Conservation (phyloP, 1,284 basidiomycete genomes). For the Microbotryum lychnidis-dioicae region DNA sequence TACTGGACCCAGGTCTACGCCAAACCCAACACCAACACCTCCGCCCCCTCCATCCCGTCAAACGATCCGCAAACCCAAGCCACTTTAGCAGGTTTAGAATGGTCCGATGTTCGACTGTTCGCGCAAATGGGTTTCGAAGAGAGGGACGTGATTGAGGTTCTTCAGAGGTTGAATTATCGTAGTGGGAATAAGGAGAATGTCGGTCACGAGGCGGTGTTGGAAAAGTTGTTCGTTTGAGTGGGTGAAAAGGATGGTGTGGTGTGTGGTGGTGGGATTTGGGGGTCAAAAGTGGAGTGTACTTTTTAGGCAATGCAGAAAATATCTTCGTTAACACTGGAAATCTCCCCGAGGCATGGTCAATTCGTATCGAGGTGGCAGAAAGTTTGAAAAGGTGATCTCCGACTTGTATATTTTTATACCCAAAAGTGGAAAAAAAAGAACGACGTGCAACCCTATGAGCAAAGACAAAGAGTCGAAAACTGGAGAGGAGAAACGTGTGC, state of each 20-base stretch:
- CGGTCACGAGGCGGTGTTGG: slow-evolving; percentile 53
- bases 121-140: slow-evolving; percentile 44
- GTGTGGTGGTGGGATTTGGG: background rate
- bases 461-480: too few relatives aligned
- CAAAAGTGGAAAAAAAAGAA: too few relatives aligned
- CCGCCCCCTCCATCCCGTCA: background rate
- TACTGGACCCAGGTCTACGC: slow-evolving; percentile 64
- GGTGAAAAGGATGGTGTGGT: background rate
- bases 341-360: too few relatives aligned
- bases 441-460: too few relatives aligned
- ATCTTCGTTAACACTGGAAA: too few relatives aligned
- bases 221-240: slow-evolving; percentile 46
- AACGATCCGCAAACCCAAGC: slow-evolving; percentile 27
- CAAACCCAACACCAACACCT: slow-evolving; percentile 42
- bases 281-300: too few relatives aligned
- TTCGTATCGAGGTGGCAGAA: too few relatives aligned
- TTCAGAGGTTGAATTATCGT: slow-evolving; percentile 84
- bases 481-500: too few relatives aligned
- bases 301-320: too few relatives aligned
- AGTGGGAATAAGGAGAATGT: slow-evolving; percentile 59
- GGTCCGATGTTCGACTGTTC: slow-evolving; percentile 43
- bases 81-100: slow-evolving; percentile 45
- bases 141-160: slow-evolving; percentile 42
- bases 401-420: too few relatives aligned
- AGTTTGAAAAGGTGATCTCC: too few relatives aligned